These are phyloP conservation scores for Peniophora sp. DNA, from an alignment of 1,284 basidiomycete species.

Conservation along the genomic window DNA sequence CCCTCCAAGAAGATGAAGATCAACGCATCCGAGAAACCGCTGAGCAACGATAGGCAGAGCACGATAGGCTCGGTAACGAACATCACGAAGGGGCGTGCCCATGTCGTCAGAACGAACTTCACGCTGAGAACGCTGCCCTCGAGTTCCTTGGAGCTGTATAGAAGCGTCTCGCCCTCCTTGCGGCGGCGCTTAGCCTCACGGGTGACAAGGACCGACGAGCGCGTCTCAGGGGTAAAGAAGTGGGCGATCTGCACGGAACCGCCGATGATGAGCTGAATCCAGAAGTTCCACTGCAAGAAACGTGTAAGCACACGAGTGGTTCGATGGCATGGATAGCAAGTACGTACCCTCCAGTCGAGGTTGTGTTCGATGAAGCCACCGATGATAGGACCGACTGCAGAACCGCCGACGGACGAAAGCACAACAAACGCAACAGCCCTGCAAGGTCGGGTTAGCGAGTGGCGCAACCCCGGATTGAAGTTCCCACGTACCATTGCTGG, in stretches of 20 bases:
- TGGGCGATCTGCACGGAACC: slow-evolving; percentile 8
- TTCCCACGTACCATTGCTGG: slow-evolving; percentile 7
- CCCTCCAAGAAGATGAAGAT: slow-evolving; percentile 15
- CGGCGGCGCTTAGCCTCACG: slow-evolving; percentile 12
- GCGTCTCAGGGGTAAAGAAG: slow-evolving; percentile 13
- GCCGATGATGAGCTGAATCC: slow-evolving; percentile 14
- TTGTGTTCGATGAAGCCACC: background rate
- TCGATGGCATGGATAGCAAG: no score
- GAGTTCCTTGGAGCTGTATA: slow-evolving; percentile 8
- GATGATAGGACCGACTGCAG: background rate
- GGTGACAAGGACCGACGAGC: slow-evolving; percentile 10
- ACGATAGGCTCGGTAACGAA: slow-evolving; percentile 14
- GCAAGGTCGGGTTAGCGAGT: no score
- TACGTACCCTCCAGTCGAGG: no score
- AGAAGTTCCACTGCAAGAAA: slow-evolving; percentile 13
- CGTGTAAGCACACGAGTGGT: slow-evolving; percentile 5
- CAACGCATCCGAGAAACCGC: slow-evolving; percentile 13
- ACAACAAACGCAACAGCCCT: slow-evolving; percentile 13
- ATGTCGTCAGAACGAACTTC: slow-evolving; percentile 1
- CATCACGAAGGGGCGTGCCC: slow-evolving; percentile 12
- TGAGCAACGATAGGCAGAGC: slow-evolving; percentile 13
- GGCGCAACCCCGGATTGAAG: no score
- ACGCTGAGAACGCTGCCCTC: background rate
- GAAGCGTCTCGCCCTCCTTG: slow-evolving; percentile 6
- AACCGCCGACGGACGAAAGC: slow-evolving; percentile 11